Evolutionary conservation across 305 asterid species (phyloP).

Genomic region (Fraxinus dipetala): DNA sequence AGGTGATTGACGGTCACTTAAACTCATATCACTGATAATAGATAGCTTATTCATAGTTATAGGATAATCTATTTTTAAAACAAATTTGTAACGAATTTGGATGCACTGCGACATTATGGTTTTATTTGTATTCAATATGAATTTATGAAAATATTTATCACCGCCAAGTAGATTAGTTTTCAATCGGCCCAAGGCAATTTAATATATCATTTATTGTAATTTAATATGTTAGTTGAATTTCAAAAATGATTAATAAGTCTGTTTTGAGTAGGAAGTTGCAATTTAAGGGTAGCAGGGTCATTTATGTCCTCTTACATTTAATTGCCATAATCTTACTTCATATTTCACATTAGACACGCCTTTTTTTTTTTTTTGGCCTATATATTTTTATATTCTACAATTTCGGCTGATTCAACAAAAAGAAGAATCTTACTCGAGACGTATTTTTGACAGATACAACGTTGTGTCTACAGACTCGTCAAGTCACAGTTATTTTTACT

Average conservation of each 20-base stretch:
- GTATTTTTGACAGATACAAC: background rate
- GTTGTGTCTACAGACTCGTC: background rate
- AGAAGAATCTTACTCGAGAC: background rate
- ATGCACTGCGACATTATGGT: background rate
- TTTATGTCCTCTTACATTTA: background rate
- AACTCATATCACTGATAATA: too few species aligned
- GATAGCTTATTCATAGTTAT: background rate
- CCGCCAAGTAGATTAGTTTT: slow-evolving; percentile 1
- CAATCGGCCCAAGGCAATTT: slow-evolving; percentile 7
- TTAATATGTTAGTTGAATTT: background rate
- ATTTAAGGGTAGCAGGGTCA: slow-evolving; percentile 11
- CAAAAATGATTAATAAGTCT: slow-evolving; percentile 17
- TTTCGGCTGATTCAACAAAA: too few species aligned
- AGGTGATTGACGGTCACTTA: background rate
- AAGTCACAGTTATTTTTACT: background rate
- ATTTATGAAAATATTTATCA: slow-evolving; percentile 2
- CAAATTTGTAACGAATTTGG: background rate
- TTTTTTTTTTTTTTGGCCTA: too few species aligned
- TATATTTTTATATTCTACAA: background rate
- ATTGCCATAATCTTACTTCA: background rate
- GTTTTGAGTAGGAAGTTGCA: slow-evolving; percentile 9
- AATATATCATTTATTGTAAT: slow-evolving; percentile 7
- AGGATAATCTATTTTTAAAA: background rate
- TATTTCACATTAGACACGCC: background rate
- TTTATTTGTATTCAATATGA: background rate